Base-by-base conservation (phyloP, 2,329 filamentous ascomycete genomes). In the Xylariaceae sp. region DNA sequence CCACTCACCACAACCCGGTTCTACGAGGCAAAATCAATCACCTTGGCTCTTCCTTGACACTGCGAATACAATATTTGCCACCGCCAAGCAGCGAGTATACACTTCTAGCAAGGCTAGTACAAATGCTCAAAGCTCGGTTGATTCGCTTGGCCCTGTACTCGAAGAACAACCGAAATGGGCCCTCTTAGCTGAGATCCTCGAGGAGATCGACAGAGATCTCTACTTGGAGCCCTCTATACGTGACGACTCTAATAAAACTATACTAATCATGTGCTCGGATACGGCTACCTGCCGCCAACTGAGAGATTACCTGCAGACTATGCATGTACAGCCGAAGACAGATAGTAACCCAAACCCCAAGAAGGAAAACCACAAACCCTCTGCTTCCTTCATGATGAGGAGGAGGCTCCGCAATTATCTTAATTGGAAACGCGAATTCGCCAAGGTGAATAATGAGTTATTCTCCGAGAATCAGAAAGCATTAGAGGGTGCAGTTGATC, bases 31-130 rank as follows among this genome's bases (percentile, higher is more conserved):
- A 66, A 91, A 86, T 35, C 90, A 96, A 64, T 95, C 91, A 0
- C 94, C 94, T 0, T 99, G 94, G 94, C 77, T 99, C 34, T 97
- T 96, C 64, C 80, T 97, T 4, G 94, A 97, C 70, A 91, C 92
- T 29, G 92, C 94, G 0, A 89, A 97, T 70, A 91, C 89, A 12
- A 89, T 99, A 9, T 97, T 99, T 62, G 88, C 91, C 57, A 91
- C 89, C 3, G 91, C 94, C 1, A 94, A 91, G 68, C 82, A 86
- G 53, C 80, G 94, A 61, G 92, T 96, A 4, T 99, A 96, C 66
- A 51, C 53, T 35, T 84, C 87, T 6, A 80, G 89, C 43, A 83
- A 76, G 51, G 80, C 84, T 32, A 82, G 79, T 47, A 73, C 79
- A 3, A 74, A 74, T 19, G 74, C 70, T 44, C 70, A 77, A 41